Evolutionary conservation across 225 moss, liverwort and hornwort species (phyloP).

Genomic region (Pseudisothecium myosuroides): DNA sequence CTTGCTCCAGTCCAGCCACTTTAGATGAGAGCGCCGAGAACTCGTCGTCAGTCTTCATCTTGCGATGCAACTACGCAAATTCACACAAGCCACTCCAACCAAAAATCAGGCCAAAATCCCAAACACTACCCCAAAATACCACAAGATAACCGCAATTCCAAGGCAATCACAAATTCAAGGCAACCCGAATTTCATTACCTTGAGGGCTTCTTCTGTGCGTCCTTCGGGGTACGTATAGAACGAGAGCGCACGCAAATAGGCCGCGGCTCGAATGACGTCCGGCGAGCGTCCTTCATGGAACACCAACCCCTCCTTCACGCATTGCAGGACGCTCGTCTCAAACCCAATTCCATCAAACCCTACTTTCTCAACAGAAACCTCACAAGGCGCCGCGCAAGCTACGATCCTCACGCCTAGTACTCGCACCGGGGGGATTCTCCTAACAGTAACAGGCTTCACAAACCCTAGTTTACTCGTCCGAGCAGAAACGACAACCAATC

Average conservation of each 20-base stretch:
- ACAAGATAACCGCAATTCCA: background rate
- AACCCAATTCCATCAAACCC: background rate
- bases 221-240: constrained; percentile 59
- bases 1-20: constrained; percentile 53
- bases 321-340: background rate
- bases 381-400: constrained; percentile 22
- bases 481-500: background rate
- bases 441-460: background rate
- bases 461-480: background rate
- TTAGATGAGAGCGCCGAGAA: constrained; percentile 44
- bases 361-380: constrained; percentile 1
- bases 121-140: background rate
- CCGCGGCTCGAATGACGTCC: constrained; percentile 38
- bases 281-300: constrained; percentile 32
- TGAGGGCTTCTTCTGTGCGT: constrained; percentile 42
- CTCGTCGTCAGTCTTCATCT: constrained; percentile 62
- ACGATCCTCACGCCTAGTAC: background rate
- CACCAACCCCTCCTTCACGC: constrained; percentile 20
- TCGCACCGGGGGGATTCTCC: background rate
- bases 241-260: constrained; percentile 49
- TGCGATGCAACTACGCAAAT: constrained; percentile 39
- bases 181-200: background rate
- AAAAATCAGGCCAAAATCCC: background rate
- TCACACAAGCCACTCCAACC: background rate
- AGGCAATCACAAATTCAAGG: background rate